phyloP scores from a whole-genome alignment of 176 grass and related monocot genomes.

The Chrysopogon serrulatus region DNA sequence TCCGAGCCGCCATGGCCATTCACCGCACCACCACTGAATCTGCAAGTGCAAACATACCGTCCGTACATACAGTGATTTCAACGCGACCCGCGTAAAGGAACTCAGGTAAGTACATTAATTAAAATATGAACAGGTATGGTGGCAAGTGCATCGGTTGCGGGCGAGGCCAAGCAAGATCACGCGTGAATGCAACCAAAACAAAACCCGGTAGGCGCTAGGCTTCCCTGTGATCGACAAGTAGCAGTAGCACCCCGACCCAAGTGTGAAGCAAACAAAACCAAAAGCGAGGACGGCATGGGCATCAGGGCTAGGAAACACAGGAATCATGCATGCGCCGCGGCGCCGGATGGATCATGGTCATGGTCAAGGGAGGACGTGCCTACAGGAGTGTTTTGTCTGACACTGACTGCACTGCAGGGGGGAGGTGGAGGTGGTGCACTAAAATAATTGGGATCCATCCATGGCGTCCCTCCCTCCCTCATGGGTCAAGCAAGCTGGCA shows the following conservation, averaged over 20 bases:
- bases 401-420: background rate
- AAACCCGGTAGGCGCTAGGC: background rate
- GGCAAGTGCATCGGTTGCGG: background rate
- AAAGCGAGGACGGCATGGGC: background rate
- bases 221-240: conserved; percentile 21
- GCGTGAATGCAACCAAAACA: background rate
- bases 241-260: background rate
- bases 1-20: background rate
- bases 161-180: background rate
- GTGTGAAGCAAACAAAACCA: background rate
- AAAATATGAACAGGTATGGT: background rate
- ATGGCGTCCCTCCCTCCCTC: background rate
- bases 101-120: too few species aligned
- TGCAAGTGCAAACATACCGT: background rate
- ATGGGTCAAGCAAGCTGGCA: background rate
- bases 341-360: background rate
- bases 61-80: background rate
- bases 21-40: background rate
- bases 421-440: background rate
- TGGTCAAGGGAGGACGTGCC: conserved; percentile 24
- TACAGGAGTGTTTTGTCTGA: conserved; percentile 36
- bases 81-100: background rate
- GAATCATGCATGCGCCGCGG: background rate
- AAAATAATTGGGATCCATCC: conserved; percentile 35
- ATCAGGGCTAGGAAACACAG: background rate